Conservation (phyloP, 805 yeast species). For the Debaryomyces hansenii region DNA sequence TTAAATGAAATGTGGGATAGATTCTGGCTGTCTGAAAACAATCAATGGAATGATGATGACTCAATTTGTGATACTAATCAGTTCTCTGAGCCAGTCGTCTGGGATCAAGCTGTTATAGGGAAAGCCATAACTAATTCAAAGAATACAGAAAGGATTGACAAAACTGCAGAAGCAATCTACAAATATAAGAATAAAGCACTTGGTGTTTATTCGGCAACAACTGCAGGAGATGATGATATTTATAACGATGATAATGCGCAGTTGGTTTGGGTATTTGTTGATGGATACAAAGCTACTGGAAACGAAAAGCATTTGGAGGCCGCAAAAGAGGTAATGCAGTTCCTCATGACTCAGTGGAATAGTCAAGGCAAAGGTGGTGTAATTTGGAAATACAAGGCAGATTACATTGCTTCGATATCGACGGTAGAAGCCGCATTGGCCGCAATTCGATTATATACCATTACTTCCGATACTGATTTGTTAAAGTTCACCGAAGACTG, state of each 20-base stretch:
- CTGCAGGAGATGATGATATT: conserved; percentile 20
- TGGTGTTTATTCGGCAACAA: conserved; percentile 24
- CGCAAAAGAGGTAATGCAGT: conserved; percentile 17
- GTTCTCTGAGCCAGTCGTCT: conserved; percentile 18
- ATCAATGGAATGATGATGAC: conserved; percentile 18
- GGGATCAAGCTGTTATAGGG: conserved; percentile 29
- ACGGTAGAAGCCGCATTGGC: conserved; percentile 29
- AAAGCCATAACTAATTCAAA: conserved; percentile 15
- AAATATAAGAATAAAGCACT: conserved; percentile 16
- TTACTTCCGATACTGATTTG: conserved; percentile 12
- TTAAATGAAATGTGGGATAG: conserved; percentile 16
- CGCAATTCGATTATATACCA: conserved; percentile 19
- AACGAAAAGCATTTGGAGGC: conserved; percentile 15
- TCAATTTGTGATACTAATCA: conserved; percentile 12
- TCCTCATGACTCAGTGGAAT: conserved; percentile 20
- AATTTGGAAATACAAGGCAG: conserved; percentile 19
- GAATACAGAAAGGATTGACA: conserved; percentile 10
- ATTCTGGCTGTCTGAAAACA: conserved; percentile 17
- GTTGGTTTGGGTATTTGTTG: conserved; percentile 24
- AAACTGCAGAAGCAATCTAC: conserved; percentile 11
- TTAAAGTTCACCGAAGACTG: conserved; percentile 17
- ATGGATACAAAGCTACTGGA: conserved; percentile 20
- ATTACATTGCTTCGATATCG: conserved; percentile 30
- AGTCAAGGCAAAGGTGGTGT: conserved; percentile 21
- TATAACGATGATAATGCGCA: conserved; percentile 32